A percentile compares a stretch with the other conserved stretches of the same genome.
These are phyloP conservation scores for Penicillium griseofulvum DNA, from an alignment of 2,329 filamentous ascomycete genomes.

Conservation along the genomic window DNA sequence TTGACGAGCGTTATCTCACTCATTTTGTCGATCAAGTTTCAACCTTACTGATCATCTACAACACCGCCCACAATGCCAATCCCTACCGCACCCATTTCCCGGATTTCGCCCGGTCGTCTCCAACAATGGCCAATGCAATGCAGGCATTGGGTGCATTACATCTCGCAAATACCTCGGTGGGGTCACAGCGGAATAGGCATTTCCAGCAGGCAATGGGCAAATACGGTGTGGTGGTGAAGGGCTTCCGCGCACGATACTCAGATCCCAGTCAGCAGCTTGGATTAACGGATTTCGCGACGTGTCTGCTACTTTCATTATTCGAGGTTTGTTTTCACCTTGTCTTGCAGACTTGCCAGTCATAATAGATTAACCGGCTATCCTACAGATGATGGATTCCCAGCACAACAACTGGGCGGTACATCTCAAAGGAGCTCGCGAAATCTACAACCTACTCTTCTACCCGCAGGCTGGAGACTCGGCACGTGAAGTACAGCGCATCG, in stretches of 20 bases:
- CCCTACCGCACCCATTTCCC: constrained; percentile 37
- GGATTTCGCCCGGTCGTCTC: constrained; percentile 33
- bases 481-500: constrained; percentile 29
- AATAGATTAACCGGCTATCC: neutral
- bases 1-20: constrained; percentile 35
- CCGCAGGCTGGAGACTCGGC: constrained; percentile 22
- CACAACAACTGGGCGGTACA: constrained; percentile 41
- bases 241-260: constrained; percentile 29
- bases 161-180: constrained; percentile 38
- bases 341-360: neutral
- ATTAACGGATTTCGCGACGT: constrained; percentile 36
- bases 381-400: constrained; percentile 41
- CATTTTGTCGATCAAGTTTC: constrained; percentile 38
- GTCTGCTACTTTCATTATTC: constrained; percentile 35
- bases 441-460: constrained; percentile 35
- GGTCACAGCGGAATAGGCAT: constrained; percentile 33
- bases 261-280: constrained; percentile 24
- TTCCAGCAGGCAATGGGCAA: constrained; percentile 40
- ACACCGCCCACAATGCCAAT: constrained; percentile 37
- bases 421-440: constrained; percentile 40
- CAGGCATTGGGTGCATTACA: constrained; percentile 42
- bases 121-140: constrained; percentile 40
- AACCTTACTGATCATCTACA: constrained; percentile 36
- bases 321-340: constrained; percentile 25
- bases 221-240: constrained; percentile 39